phyloP scores from a whole-genome alignment of 352 stramenopile genomes.

The Phytophthora capsici region DNA sequence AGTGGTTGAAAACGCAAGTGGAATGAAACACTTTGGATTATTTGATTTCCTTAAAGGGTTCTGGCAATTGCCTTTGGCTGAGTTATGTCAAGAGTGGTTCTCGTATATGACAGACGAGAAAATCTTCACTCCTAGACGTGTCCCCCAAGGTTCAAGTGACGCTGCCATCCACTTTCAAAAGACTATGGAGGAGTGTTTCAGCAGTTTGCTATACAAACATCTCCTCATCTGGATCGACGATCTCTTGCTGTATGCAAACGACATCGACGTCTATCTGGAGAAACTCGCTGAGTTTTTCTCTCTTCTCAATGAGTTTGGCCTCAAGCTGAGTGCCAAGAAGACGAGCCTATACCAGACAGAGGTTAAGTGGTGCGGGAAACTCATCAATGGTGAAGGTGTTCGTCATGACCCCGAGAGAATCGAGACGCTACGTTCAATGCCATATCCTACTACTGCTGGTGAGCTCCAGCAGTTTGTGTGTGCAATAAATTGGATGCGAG shows the following conservation, averaged over 20 bases:
- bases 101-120: conserved; percentile 34
- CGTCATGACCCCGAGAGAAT: neutral
- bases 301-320: conserved; percentile 22
- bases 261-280: conserved; percentile 26
- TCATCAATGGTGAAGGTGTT: neutral
- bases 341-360: neutral
- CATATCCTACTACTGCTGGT: too few species aligned
- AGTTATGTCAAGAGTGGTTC: conserved; percentile 7
- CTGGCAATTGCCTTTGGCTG: conserved; percentile 3
- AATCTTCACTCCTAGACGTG: conserved; percentile 24
- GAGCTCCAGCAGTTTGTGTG: too few species aligned
- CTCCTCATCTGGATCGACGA: conserved; percentile 14
- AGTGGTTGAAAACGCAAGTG: neutral
- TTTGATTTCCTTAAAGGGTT: conserved; percentile 20
- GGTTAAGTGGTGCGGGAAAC: neutral
- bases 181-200: conserved; percentile 15
- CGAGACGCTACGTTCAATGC: neutral
- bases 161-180: conserved; percentile 12
- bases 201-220: conserved; percentile 7
- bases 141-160: conserved; percentile 20
- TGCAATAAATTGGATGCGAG: too few species aligned
- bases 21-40: conserved; percentile 9
- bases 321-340: neutral
- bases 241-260: conserved; percentile 29
- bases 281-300: conserved; percentile 27